A percentile compares a stretch with the other conserved stretches of the same genome.
Evolutionary conservation across 1,284 basidiomycete species (phyloP).

Genomic region (Fistulina hepatica): DNA sequence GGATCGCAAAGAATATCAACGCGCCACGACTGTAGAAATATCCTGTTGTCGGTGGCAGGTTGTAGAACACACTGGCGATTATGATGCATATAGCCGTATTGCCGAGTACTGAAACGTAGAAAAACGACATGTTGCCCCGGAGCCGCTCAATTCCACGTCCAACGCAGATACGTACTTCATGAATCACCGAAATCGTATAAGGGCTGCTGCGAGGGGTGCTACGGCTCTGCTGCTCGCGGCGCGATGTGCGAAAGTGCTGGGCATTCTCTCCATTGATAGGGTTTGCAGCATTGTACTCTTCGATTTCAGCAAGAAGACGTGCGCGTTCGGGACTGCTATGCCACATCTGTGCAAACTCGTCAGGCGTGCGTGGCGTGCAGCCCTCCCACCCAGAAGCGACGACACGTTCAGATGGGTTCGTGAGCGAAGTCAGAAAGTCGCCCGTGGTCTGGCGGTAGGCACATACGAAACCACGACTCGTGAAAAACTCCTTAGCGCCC

Average conservation of each 20-base stretch:
- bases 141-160: conserved; percentile 44
- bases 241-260: conserved; percentile 5
- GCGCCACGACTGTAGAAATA: conserved; percentile 41
- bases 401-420: conserved; percentile 45
- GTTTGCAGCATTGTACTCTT: conserved; percentile 21
- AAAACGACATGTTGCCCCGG: conserved; percentile 29
- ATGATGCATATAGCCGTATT: conserved; percentile 25
- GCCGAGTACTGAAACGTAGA: conserved; percentile 16
- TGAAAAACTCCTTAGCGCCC: conserved; percentile 52
- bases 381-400: conserved; percentile 32
- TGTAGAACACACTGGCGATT: conserved; percentile 40
- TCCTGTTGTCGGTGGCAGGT: conserved; percentile 29
- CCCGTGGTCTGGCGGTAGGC: conserved; percentile 51
- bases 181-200: conserved; percentile 30
- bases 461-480: conserved; percentile 57
- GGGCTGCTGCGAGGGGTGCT: too few relatives aligned
- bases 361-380: conserved; percentile 40
- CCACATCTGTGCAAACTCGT: conserved; percentile 39
- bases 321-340: conserved; percentile 19
- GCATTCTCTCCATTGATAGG: conserved; percentile 11
- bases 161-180: conserved; percentile 50
- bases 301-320: conserved; percentile 27
- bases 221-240: conserved; percentile 10
- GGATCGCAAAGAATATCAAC: conserved; percentile 24
- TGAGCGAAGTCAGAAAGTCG: conserved; percentile 56